Evolutionary conservation across 2,329 filamentous ascomycete genomes (phyloP).

Genomic region (Penicillium psychrosexuale): DNA sequence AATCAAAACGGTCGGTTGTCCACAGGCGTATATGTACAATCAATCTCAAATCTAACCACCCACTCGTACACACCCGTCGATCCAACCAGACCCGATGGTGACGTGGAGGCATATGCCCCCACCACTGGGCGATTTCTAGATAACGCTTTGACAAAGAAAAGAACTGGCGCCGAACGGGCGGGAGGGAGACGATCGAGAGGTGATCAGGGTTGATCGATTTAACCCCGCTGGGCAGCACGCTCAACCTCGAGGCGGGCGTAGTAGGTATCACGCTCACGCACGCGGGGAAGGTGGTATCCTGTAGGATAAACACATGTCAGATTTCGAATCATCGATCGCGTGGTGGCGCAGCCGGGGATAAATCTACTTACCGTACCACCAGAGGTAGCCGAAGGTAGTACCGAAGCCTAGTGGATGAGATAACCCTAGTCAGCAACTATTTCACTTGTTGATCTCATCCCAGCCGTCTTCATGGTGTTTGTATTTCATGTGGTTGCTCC

Average conservation of each 20-base stretch:
- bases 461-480: not conserved
- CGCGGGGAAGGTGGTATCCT: constrained; percentile 64
- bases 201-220: constrained; percentile 21
- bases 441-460: not conserved
- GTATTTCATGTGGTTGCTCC: not conserved
- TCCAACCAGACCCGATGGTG: constrained; percentile 8
- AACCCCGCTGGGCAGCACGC: constrained; percentile 46
- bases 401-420: constrained; percentile 53
- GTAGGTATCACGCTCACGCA: constrained; percentile 61
- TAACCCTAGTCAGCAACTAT: constrained; percentile 15
- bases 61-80: constrained; percentile 21
- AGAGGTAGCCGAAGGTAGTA: constrained; percentile 61
- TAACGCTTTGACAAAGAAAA: constrained; percentile 19
- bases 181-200: constrained; percentile 11
- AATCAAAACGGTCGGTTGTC: constrained; percentile 23
- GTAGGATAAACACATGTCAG: constrained; percentile 7
- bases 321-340: not conserved
- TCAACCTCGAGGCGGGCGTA: constrained; percentile 64
- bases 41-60: constrained; percentile 17
- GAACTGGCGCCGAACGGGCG: constrained; percentile 19
- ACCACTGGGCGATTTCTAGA: constrained; percentile 7
- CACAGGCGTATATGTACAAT: constrained; percentile 35
- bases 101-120: not conserved
- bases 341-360: not conserved
- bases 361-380: constrained; percentile 60